Evolutionary conservation across 768 basidiomycete genomes (phyloP).

Genomic region (Russula virescens): DNA sequence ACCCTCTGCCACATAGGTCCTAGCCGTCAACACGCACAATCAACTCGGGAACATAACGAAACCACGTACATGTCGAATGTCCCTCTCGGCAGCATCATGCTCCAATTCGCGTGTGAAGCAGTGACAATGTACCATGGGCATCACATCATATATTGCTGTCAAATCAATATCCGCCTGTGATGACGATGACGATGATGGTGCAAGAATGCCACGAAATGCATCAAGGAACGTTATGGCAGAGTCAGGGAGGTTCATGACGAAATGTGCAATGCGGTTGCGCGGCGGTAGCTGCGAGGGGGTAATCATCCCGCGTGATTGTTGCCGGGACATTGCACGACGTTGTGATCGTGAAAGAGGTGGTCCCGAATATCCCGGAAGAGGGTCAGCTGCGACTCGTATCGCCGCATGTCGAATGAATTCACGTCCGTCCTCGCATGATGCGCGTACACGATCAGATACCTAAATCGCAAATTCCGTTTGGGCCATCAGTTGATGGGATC

Average conservation of each 20-base stretch:
- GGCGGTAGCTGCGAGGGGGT: constrained; percentile 27
- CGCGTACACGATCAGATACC: constrained; percentile 66
- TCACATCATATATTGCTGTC: constrained; percentile 32
- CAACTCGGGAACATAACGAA: constrained; percentile 9
- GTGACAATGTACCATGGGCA: constrained; percentile 94
- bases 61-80: constrained; percentile 71
- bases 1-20: constrained; percentile 50
- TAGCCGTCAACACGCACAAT: constrained; percentile 4
- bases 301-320: constrained; percentile 26
- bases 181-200: constrained; percentile 29
- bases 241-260: constrained; percentile 98
- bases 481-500: neutral
- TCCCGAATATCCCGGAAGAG: constrained; percentile 57
- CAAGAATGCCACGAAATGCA: constrained; percentile 73
- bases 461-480: constrained; percentile 29
- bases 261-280: constrained; percentile 67
- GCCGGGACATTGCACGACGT: constrained; percentile 39
- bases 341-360: constrained; percentile 30
- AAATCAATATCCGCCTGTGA: constrained; percentile 39
- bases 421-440: constrained; percentile 79
- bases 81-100: constrained; percentile 54
- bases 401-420: constrained; percentile 70
- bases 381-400: constrained; percentile 48
- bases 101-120: constrained; percentile 91
- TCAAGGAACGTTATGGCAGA: constrained; percentile 86